phyloP scores from a whole-genome alignment of 1,284 basidiomycete species.

The Trametes hirsuta region DNA sequence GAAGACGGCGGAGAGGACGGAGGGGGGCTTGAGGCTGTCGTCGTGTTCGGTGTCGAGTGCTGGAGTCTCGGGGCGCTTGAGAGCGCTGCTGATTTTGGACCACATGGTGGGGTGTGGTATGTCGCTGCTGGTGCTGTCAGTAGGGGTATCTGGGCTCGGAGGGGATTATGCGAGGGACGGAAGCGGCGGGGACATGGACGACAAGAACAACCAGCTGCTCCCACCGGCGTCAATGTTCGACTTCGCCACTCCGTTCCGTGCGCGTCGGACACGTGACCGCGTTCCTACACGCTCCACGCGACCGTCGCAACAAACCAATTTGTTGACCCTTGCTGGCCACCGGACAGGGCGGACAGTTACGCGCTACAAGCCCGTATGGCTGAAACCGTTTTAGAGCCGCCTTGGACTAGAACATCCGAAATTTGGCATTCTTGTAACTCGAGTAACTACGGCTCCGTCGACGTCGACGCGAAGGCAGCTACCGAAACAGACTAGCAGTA shows the following conservation, averaged over 20 bases:
- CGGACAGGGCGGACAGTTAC: too few species aligned
- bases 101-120: slow-evolving; percentile 48
- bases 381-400: too few species aligned
- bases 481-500: neutral
- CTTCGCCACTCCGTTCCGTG: slow-evolving; percentile 3
- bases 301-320: neutral
- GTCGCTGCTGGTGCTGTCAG: slow-evolving; percentile 8
- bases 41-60: slow-evolving; percentile 30
- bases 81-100: slow-evolving; percentile 60
- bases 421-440: too few species aligned
- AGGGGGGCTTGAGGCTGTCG: slow-evolving; percentile 43
- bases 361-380: too few species aligned
- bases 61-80: slow-evolving; percentile 44
- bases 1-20: slow-evolving; percentile 52
- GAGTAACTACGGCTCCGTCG: too few species aligned
- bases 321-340: too few species aligned
- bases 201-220: slow-evolving; percentile 4
- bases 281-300: neutral
- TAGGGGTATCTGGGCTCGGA: neutral
- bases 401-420: too few species aligned
- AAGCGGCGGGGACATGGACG: slow-evolving; percentile 1
- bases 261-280: slow-evolving; percentile 14
- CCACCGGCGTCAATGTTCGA: slow-evolving; percentile 11
- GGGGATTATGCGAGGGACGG: neutral
- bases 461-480: too few species aligned